Evolutionary conservation across 2,329 filamentous ascomycete genomes (phyloP).

Genomic region (Amylocarpus encephaloides): DNA sequence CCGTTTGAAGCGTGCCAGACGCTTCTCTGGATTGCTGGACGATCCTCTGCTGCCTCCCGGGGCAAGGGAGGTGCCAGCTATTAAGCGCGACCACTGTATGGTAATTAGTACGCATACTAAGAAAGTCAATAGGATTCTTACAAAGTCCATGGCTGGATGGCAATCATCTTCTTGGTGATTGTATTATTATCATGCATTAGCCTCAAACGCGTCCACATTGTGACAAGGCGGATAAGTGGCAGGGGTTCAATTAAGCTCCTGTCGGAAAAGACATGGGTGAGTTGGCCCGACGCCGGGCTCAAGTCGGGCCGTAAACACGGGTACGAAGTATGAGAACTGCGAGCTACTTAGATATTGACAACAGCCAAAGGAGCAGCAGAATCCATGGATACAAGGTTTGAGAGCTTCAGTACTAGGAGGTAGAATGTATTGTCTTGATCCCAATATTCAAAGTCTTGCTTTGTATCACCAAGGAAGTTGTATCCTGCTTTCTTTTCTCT

Average conservation of each 20-base stretch:
- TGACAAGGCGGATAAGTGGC: neutral
- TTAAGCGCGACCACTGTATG: constrained; percentile 57
- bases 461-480: neutral
- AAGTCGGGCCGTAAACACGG: no score
- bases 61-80: constrained; percentile 55
- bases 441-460: neutral
- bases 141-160: constrained; percentile 26
- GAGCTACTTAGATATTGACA: no score
- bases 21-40: constrained; percentile 56
- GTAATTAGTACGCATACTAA: constrained; percentile 9
- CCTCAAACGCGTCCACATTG: constrained; percentile 6
- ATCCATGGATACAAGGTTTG: no score
- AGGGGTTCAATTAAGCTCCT: constrained; percentile 1
- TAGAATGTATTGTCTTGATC: no score
- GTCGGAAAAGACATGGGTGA: no score
- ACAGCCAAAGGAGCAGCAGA: no score
- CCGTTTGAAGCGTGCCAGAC: constrained; percentile 60
- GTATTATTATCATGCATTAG: constrained; percentile 8
- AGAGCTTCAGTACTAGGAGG: no score
- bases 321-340: no score
- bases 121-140: constrained; percentile 13
- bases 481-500: neutral
- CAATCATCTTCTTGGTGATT: constrained; percentile 6
- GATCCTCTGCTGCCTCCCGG: constrained; percentile 50
- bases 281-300: no score